These are phyloP conservation scores for Colletotrichum navitas DNA, from an alignment of 2,329 filamentous ascomycete species.

Conservation along the genomic window DNA sequence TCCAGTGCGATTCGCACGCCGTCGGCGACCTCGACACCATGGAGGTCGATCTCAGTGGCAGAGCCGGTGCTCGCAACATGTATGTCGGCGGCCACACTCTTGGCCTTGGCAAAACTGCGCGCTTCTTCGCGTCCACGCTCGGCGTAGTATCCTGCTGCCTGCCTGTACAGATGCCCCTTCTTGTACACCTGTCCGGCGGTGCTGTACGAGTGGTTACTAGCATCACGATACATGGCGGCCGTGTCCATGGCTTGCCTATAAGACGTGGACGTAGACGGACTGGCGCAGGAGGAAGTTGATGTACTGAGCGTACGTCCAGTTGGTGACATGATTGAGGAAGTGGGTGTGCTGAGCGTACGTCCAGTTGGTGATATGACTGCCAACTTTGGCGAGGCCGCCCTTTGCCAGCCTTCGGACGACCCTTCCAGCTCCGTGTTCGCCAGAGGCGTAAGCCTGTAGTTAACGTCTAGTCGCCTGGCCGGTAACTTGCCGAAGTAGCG, in stretches of 20 bases:
- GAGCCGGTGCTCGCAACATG: constrained; percentile 78
- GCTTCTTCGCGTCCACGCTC: constrained; percentile 76
- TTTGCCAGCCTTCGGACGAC: constrained; percentile 35
- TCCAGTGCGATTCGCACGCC: constrained; percentile 82
- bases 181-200: constrained; percentile 58
- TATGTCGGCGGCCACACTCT: constrained; percentile 76
- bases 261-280: constrained; percentile 9
- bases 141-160: constrained; percentile 81
- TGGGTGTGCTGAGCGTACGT: constrained; percentile 29
- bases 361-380: constrained; percentile 21
- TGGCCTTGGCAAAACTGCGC: constrained; percentile 67
- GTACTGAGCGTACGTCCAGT: constrained; percentile 27
- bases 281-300: constrained; percentile 7
- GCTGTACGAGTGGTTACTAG: constrained; percentile 49
- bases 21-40: constrained; percentile 85
- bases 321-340: constrained; percentile 18
- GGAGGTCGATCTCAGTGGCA: constrained; percentile 76
- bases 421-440: constrained; percentile 50
- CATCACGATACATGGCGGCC: constrained; percentile 47
- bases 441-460: constrained; percentile 55
- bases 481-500: constrained; percentile 57
- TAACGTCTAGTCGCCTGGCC: constrained; percentile 53
- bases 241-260: constrained; percentile 43
- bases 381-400: constrained; percentile 17
- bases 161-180: constrained; percentile 75